phyloP scores from a whole-genome alignment of 768 basidiomycete genomes.

The Multifurca ochricompacta region DNA sequence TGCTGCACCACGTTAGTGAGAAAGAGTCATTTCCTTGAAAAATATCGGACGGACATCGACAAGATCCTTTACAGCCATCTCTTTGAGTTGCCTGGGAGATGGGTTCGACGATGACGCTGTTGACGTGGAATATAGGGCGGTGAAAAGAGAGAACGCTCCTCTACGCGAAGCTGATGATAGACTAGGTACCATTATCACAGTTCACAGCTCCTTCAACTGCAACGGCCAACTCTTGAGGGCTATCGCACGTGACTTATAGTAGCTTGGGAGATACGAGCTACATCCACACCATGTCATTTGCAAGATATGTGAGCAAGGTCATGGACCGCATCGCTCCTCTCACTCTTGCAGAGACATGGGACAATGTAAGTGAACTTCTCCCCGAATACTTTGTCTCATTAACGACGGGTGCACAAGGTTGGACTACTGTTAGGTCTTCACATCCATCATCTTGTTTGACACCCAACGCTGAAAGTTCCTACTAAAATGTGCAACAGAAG shows the following conservation, averaged over 20 bases:
- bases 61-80: constrained; percentile 30
- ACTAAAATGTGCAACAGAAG: constrained; percentile 26
- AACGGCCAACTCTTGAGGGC: no score
- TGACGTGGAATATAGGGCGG: constrained; percentile 19
- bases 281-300: constrained; percentile 28
- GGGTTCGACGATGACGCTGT: constrained; percentile 29
- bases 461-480: not conserved
- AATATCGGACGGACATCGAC: constrained; percentile 34
- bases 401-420: constrained; percentile 23
- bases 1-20: constrained; percentile 20
- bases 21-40: not conserved
- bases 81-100: constrained; percentile 28
- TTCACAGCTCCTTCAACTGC: no score
- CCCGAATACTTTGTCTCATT: constrained; percentile 17
- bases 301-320: constrained; percentile 51
- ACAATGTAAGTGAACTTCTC: constrained; percentile 61
- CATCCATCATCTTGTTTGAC: not conserved
- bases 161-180: constrained; percentile 11
- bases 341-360: constrained; percentile 83
- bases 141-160: constrained; percentile 17
- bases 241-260: no score
- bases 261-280: no score
- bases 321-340: constrained; percentile 87
- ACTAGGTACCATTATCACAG: not conserved
- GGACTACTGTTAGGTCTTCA: constrained; percentile 28